Conservation (phyloP, 306 rosid species). For the Sophora flavescens region DNA sequence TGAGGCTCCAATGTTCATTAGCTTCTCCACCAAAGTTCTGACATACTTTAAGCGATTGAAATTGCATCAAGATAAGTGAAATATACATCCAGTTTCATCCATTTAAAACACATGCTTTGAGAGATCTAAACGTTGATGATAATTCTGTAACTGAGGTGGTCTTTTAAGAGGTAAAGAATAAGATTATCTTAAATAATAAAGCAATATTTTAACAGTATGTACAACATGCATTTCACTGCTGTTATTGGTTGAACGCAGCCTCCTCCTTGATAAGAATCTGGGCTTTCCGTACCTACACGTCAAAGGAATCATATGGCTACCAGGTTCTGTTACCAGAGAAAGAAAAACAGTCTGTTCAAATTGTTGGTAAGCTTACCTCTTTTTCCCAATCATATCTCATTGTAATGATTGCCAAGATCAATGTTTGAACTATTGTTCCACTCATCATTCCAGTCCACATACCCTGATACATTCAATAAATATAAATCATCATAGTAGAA, state of each 20-base stretch:
- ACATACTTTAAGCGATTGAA: background rate
- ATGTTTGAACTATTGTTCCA: slow-evolving; percentile 73
- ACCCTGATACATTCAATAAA: slow-evolving; percentile 47
- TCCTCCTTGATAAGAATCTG: slow-evolving; percentile 44
- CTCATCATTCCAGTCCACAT: slow-evolving; percentile 74
- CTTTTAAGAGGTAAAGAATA: too few species aligned
- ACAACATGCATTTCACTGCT: background rate
- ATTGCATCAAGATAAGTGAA: background rate
- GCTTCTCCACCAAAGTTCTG: background rate
- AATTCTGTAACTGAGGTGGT: background rate
- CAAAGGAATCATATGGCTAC: slow-evolving; percentile 28
- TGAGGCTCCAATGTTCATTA: background rate
- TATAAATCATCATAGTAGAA: background rate
- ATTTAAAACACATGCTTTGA: background rate
- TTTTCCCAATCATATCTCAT: slow-evolving; percentile 68
- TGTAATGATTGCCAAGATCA: slow-evolving; percentile 53
- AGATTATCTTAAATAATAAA: too few species aligned
- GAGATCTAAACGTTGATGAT: background rate
- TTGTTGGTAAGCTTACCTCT: slow-evolving; percentile 51
- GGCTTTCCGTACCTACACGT: slow-evolving; percentile 57
- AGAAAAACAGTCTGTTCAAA: background rate
- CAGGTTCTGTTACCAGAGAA: background rate
- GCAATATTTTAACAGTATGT: background rate
- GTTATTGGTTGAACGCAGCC: slow-evolving; percentile 40
- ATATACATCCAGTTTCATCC: background rate